Percentiles rank a stretch among this genome's conserved stretches.
Conservation (phyloP, 148 eudicot species). For the Dysphania ambrosioides region DNA sequence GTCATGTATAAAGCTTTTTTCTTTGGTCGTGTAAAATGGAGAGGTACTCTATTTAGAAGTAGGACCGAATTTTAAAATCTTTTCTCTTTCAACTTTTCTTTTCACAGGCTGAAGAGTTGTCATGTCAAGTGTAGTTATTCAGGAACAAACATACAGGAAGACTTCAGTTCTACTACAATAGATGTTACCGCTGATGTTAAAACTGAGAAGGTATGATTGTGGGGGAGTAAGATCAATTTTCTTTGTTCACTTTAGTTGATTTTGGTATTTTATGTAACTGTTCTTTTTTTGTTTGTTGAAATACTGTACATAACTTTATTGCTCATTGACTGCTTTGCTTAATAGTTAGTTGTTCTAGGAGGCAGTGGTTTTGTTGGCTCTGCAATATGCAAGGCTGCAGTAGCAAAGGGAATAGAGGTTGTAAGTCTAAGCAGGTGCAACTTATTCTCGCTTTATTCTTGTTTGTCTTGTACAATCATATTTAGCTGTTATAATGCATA, state of each 20-base stretch:
- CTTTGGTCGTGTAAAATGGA: no score
- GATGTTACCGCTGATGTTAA: conserved; percentile 81
- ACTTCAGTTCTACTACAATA: conserved; percentile 51
- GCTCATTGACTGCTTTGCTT: conserved; percentile 26
- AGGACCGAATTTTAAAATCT: background rate
- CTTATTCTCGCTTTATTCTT: background rate
- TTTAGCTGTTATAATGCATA: background rate
- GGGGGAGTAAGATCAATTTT: conserved; percentile 17
- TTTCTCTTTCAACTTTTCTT: conserved; percentile 1
- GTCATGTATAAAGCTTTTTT: no score
- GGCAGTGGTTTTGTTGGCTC: conserved; percentile 99
- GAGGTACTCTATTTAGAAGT: no score
- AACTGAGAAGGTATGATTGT: conserved; percentile 64
- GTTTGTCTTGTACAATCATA: background rate
- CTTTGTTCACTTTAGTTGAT: conserved; percentile 4
- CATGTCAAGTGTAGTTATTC: conserved; percentile 66
- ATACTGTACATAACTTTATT: conserved; percentile 9
- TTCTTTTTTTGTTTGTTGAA: no score
- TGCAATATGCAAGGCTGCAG: conserved; percentile 98
- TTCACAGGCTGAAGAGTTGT: conserved; percentile 41
- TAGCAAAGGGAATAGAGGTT: conserved; percentile 86
- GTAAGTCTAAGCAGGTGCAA: conserved; percentile 86
- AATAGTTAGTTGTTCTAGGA: conserved; percentile 92
- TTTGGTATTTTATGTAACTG: conserved; percentile 7
- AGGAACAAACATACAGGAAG: conserved; percentile 40